A percentile compares a stretch with the other conserved stretches of the same genome.
Evolutionary conservation across 1,139 yeast species (phyloP).

Genomic region (Protomyces lactucae-debilis): DNA sequence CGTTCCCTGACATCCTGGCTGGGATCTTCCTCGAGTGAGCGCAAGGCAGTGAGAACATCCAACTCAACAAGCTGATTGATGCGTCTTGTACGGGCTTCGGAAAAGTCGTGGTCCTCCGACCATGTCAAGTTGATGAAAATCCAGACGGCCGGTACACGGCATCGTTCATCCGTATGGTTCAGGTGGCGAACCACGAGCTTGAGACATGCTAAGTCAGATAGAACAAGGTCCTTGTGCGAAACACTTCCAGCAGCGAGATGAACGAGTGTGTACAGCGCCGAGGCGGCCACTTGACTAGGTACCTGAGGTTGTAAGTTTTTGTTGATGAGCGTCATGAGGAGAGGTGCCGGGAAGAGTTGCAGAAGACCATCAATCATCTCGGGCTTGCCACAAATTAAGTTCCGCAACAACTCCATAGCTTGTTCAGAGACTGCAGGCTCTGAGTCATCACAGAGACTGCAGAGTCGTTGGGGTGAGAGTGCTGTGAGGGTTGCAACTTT

Average conservation of each 20-base stretch:
- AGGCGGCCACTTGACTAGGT: constrained; percentile 41
- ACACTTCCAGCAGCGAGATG: constrained; percentile 57
- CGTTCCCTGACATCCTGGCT: constrained; percentile 49
- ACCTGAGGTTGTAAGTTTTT: constrained; percentile 40
- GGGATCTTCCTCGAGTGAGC: constrained; percentile 38
- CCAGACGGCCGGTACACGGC: constrained; percentile 58
- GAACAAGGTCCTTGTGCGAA: constrained; percentile 46
- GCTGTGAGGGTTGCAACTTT: constrained; percentile 41
- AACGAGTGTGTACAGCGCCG: constrained; percentile 52
- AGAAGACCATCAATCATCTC: constrained; percentile 39
- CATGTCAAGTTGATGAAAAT: constrained; percentile 55
- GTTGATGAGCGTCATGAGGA: constrained; percentile 32
- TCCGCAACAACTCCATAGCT: constrained; percentile 67
- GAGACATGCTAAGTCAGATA: constrained; percentile 45
- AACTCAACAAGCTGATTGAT: constrained; percentile 38
- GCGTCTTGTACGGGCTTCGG: constrained; percentile 16
- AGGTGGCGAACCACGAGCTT: constrained; percentile 40
- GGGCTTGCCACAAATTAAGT: constrained; percentile 63
- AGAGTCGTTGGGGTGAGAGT: constrained; percentile 50
- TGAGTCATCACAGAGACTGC: constrained; percentile 49
- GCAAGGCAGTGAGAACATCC: constrained; percentile 44
- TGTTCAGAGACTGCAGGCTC: constrained; percentile 58
- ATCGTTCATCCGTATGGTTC: constrained; percentile 42
- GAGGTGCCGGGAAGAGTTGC: background rate
- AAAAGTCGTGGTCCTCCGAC: constrained; percentile 41